These are phyloP conservation scores for Cryomyces antarcticus DNA, from an alignment of 495 filamentous ascomycete species.

Conservation along the genomic window DNA sequence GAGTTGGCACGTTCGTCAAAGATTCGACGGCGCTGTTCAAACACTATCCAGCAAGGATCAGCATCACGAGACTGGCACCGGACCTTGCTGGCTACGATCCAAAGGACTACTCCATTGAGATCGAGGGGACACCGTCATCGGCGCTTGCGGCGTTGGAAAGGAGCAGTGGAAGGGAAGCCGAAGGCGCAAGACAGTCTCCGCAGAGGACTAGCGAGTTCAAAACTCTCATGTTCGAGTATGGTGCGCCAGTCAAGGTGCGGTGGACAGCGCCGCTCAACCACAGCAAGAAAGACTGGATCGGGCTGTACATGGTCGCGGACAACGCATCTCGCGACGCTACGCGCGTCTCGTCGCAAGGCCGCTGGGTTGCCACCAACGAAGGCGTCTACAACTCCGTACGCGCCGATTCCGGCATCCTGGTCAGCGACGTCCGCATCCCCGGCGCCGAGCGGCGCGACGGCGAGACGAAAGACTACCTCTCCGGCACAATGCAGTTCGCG, in stretches of 20 bases:
- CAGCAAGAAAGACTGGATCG: conserved; percentile 87
- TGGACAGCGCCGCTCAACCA: conserved; percentile 89
- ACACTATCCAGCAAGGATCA: conserved; percentile 73
- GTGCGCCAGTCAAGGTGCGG: conserved; percentile 70
- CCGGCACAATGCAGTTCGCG: conserved; percentile 69
- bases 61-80: conserved; percentile 59
- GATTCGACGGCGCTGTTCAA: conserved; percentile 80
- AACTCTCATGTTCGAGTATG: conserved; percentile 69
- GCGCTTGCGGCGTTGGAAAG: conserved; percentile 25
- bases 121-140: conserved; percentile 43
- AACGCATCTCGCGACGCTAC: conserved; percentile 72
- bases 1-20: conserved; percentile 67
- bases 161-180: conserved; percentile 29
- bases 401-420: conserved; percentile 59
- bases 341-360: conserved; percentile 63
- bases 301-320: conserved; percentile 83
- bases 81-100: conserved; percentile 72
- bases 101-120: conserved; percentile 56
- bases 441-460: conserved; percentile 26
- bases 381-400: conserved; percentile 59
- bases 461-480: conserved; percentile 27
- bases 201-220: conserved; percentile 38
- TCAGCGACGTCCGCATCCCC: conserved; percentile 35
- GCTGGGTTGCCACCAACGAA: conserved; percentile 67
- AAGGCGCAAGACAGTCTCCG: conserved; percentile 27